phyloP scores from a whole-genome alignment of 371 early-diverging fungal species.

The Rhizopus sp. region DNA sequence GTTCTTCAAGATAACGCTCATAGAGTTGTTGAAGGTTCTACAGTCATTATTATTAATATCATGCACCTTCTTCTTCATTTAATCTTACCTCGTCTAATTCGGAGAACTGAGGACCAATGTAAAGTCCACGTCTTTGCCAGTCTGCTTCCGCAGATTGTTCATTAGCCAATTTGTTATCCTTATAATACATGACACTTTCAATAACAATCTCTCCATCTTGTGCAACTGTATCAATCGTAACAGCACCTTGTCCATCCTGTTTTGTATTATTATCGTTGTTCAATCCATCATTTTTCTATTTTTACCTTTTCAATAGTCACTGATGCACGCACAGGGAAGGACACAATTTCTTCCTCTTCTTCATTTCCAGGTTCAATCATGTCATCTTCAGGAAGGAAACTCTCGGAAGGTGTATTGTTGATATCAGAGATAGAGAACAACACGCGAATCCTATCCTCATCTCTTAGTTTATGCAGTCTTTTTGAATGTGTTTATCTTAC shows the following conservation, averaged over 20 bases:
- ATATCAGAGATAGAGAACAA: constrained; percentile 88
- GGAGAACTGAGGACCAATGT: constrained; percentile 91
- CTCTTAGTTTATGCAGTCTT: background rate
- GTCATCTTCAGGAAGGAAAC: constrained; percentile 55
- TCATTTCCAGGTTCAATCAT: constrained; percentile 56
- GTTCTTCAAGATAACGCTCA: constrained; percentile 85
- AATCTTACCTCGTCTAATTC: constrained; percentile 78
- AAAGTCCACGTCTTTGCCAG: constrained; percentile 88
- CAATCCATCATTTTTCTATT: constrained; percentile 22
- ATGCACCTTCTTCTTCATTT: background rate
- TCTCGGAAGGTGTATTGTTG: constrained; percentile 62
- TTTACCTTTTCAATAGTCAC: constrained; percentile 78
- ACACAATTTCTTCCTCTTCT: constrained; percentile 53
- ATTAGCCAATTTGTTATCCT: constrained; percentile 66
- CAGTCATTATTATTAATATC: background rate
- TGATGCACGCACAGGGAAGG: constrained; percentile 79
- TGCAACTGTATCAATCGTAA: constrained; percentile 77
- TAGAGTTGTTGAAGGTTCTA: constrained; percentile 76
- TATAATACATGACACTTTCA: constrained; percentile 77
- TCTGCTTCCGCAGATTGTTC: constrained; percentile 85
- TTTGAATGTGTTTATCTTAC: constrained; percentile 45
- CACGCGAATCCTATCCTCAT: constrained; percentile 67
- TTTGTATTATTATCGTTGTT: constrained; percentile 5
- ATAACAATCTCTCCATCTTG: constrained; percentile 88
- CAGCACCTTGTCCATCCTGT: constrained; percentile 68